Evolutionary conservation across 108 stramenopile genomes (phyloP), one percentile per base, ranked within the genome.

Genomic region (Nannochloropsis oceanica): DNA sequence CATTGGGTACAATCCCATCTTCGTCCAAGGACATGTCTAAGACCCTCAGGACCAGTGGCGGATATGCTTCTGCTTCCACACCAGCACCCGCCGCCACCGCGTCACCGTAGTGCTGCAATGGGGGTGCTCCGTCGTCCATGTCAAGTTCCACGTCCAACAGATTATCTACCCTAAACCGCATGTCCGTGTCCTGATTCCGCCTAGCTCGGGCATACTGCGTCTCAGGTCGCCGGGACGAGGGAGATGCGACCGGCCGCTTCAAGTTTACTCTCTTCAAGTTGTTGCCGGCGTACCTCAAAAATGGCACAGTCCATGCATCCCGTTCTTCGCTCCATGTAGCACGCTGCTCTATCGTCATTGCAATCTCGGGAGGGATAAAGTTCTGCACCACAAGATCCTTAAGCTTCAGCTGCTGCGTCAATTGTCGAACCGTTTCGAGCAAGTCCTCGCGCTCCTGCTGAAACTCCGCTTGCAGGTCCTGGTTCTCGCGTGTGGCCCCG

Each of bases 341-440:
- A 13, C 94, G 92, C 12, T 92, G 91, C 79, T 95, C 91, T 18
- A 94, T 85, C 92, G 88, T 80, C 8, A 26, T 43, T 13, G 46
- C 84, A 27, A 90, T 94, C 88, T 93, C 92, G 26, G 94, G 92
- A 0, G 95, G 95, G 26, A 95, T 91, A 44, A 95, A 95, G 79
- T 92, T 90, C 13, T 88, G 82, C 12, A 95, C 92, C 79, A 95
- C 43, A n/a, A 94, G 90, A 80, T 94, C 92, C 84, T 95, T 95
- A n/a, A 96, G 92, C 90, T 96, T 96, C 42, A 94, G 50, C 84
- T 94, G 93, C n/a, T 90, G 90, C 10, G 93, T 92, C 84, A 95
- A 92, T 43, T 96, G 92, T 13, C 95, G 93, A 42, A 96, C 94
- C 22, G 93, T 91, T 43, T 94, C 93, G 27, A 96, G 91, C 93